phyloP scores from a whole-genome alignment of 2,329 filamentous ascomycete genomes.

The Colletotrichum viniferum region DNA sequence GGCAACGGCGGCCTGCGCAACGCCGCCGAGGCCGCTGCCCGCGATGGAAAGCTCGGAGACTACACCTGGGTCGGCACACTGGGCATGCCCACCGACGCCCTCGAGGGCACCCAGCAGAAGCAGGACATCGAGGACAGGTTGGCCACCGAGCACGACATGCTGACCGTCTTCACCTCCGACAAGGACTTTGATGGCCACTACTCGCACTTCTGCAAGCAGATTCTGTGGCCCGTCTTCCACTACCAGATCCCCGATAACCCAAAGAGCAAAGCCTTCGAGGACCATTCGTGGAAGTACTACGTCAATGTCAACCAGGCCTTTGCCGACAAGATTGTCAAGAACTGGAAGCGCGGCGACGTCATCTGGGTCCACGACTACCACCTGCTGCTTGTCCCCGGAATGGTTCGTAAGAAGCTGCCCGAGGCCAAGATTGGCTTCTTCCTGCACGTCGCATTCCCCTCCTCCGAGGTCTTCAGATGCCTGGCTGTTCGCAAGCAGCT shows the following conservation, averaged over 20 bases:
- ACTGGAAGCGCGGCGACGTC: conserved; percentile 91
- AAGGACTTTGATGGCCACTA: conserved; percentile 96
- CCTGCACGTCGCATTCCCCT: conserved; percentile 92
- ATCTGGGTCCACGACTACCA: conserved; percentile 98
- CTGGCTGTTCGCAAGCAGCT: conserved; percentile 85
- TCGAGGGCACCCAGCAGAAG: conserved; percentile 75
- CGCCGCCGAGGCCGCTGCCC: conserved; percentile 78
- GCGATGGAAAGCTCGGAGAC: conserved; percentile 72
- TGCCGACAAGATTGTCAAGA: conserved; percentile 85
- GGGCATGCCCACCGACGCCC: conserved; percentile 90
- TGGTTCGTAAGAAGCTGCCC: conserved; percentile 88
- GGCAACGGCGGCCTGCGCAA: conserved; percentile 93
- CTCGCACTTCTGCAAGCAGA: conserved; percentile 95
- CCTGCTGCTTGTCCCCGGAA: conserved; percentile 82
- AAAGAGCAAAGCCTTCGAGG: conserved; percentile 97
- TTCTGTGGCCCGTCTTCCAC: conserved; percentile 96
- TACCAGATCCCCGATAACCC: conserved; percentile 98
- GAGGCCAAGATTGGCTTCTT: conserved; percentile 97
- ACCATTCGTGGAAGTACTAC: conserved; percentile 96
- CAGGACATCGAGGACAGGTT: conserved; percentile 83
- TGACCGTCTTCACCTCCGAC: conserved; percentile 86
- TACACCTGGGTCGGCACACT: conserved; percentile 92
- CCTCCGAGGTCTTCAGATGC: conserved; percentile 94
- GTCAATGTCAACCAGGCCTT: conserved; percentile 92
- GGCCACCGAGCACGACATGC: conserved; percentile 79